Conservation (phyloP, 257 asterid genomes). For the Fraxinus anomala region DNA sequence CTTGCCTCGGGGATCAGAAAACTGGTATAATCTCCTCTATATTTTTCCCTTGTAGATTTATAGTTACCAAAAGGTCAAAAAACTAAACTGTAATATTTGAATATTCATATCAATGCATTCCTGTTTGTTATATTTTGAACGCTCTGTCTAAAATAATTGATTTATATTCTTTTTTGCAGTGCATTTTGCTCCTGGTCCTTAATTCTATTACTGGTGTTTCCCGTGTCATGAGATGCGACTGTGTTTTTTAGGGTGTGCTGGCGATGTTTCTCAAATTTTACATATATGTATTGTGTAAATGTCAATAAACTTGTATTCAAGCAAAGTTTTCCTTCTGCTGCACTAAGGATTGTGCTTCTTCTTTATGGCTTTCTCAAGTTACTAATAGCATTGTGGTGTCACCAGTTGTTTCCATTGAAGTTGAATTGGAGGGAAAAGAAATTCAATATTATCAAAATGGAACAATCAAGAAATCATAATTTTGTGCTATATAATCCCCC, state of each 20-base stretch:
- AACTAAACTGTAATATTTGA: not conserved
- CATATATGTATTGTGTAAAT: conserved; percentile 35
- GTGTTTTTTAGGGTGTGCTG: conserved; percentile 13
- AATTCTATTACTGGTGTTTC: conserved; percentile 5
- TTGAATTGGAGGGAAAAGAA: conserved; percentile 29
- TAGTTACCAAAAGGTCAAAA: not conserved
- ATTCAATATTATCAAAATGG: conserved; percentile 43
- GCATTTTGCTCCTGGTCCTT: conserved; percentile 13
- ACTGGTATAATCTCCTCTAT: not conserved
- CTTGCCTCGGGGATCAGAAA: not conserved
- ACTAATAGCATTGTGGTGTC: conserved; percentile 38
- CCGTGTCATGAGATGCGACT: conserved; percentile 16
- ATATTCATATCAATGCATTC: not conserved
- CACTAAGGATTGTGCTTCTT: conserved; percentile 38
- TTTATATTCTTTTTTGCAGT: conserved; percentile 26
- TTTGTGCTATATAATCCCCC: conserved; percentile 38
- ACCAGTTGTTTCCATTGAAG: conserved; percentile 28
- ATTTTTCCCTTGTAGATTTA: not conserved
- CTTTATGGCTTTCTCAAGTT: conserved; percentile 43
- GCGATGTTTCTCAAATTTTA: conserved; percentile 30
- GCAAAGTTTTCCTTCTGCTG: conserved; percentile 34
- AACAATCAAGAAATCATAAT: conserved; percentile 48
- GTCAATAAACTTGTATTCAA: conserved; percentile 37
- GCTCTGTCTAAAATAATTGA: not conserved
- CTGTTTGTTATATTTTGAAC: not conserved